Evolutionary conservation across 1,284 basidiomycete genomes (phyloP), one percentile per base, ranked within the genome.

Genomic region (Spongiforma sp.): DNA sequence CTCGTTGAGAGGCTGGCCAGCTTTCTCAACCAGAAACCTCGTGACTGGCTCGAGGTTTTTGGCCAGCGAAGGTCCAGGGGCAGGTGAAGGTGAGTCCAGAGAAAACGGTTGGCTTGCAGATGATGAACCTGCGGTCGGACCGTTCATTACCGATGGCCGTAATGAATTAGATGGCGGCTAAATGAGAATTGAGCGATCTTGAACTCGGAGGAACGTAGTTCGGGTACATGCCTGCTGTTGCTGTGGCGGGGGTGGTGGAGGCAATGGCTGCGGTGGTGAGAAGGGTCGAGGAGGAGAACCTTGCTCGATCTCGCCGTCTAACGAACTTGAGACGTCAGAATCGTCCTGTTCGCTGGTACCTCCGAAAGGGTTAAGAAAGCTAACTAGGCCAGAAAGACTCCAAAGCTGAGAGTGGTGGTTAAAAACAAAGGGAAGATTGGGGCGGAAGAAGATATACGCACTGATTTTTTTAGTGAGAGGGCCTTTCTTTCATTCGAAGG

Each of bases 301-400:
- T 65, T 63, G 67, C 50, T 76, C 71, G 58, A 77, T 65, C 64
- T 76, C 72, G 56, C 70, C 67, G 48, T 77, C 70, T 15, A 65
- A 75, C 26, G 57, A 39, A 37, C 60, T 62, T n/a, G 65, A 65
- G 41, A 64, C 28, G 46, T 75, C 75, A 3, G 57, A 63, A 57
- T 74, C 69, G 54, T 64, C 68, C 67, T 26, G 59, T 63, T 76
- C 75, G 59, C 21, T 28, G 4, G 52, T 50, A 68, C 71, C 74
- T 37, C 79, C 76, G 24, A 84, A 74, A 10, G 84, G 85, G 65
- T 84, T 85, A 17, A 87, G 68, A 68, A 78, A 84, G 65, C 68
- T 80, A 36, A 87, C 68, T 17, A 88, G 67, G 19, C 79, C 77
- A 11, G 81, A 76, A 62, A 88, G 71, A 62, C 81, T 82, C 86